A percentile compares a stretch with the other conserved stretches of the same genome.
Evolutionary conservation across 352 stramenopile genomes (phyloP).

Genomic region (Globisporangium heterothallicum): DNA sequence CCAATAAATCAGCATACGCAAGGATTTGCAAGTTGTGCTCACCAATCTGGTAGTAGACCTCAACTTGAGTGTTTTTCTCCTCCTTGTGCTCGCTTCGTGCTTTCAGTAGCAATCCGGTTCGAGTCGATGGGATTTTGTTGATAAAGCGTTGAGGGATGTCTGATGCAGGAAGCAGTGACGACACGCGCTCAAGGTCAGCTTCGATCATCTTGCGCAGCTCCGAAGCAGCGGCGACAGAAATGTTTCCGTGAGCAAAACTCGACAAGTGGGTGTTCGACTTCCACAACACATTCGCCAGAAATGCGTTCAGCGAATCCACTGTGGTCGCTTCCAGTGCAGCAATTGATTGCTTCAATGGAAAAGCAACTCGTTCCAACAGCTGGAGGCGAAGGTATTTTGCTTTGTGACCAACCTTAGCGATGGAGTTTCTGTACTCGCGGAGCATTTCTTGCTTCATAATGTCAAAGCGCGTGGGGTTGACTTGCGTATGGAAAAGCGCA

Average conservation of each 20-base stretch:
- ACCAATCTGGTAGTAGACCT: slow-evolving; percentile 86
- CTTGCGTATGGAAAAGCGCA: slow-evolving; percentile 41
- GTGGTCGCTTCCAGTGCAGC: slow-evolving; percentile 37
- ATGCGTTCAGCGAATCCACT: slow-evolving; percentile 29
- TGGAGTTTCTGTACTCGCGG: slow-evolving; percentile 61
- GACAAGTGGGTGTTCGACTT: slow-evolving; percentile 35
- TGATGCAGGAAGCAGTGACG: slow-evolving; percentile 17
- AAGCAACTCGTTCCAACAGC: slow-evolving; percentile 44
- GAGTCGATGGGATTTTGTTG: slow-evolving; percentile 38
- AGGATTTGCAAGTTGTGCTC: slow-evolving; percentile 51
- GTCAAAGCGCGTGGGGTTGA: slow-evolving; percentile 49
- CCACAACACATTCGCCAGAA: slow-evolving; percentile 45
- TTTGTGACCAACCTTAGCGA: slow-evolving; percentile 51
- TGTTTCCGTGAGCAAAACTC: slow-evolving; percentile 73
- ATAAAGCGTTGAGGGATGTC: slow-evolving; percentile 50
- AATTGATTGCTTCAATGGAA: slow-evolving; percentile 41
- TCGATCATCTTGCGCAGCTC: slow-evolving; percentile 42
- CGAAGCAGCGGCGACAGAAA: slow-evolving; percentile 25
- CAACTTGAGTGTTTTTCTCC: slow-evolving; percentile 81
- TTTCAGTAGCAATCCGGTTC: slow-evolving; percentile 44
- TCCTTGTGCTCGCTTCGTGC: slow-evolving; percentile 62
- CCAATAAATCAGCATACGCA: slow-evolving; percentile 77
- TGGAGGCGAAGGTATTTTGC: slow-evolving; percentile 62
- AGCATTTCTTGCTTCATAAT: slow-evolving; percentile 67
- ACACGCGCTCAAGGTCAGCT: slow-evolving; percentile 29